Conservation (phyloP, 805 yeast species). For the Metschnikowia shivogae region DNA sequence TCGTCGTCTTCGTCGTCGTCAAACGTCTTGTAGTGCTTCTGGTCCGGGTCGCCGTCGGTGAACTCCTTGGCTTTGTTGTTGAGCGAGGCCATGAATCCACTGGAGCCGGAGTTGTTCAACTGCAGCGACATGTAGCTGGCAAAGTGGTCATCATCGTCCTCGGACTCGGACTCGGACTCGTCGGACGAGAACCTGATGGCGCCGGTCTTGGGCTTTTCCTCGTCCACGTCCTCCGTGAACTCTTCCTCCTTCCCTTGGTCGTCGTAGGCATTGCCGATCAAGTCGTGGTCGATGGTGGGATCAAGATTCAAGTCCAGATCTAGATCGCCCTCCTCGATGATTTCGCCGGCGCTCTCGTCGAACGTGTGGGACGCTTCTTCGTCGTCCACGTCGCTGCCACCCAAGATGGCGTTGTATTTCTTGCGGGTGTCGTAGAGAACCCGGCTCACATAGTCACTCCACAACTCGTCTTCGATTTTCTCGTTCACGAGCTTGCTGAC, state of each 20-base stretch:
- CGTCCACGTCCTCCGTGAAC: conserved; percentile 16
- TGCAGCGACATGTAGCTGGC: conserved; percentile 76
- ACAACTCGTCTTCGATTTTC: conserved; percentile 43
- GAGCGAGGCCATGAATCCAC: conserved; percentile 39
- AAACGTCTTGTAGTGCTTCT: conserved; percentile 9
- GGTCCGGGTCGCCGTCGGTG: conserved; percentile 11
- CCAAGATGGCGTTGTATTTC: conserved; percentile 89
- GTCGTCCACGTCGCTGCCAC: conserved; percentile 57
- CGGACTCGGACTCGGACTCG: conserved; percentile 30
- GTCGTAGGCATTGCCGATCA: conserved; percentile 24
- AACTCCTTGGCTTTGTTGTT: conserved; percentile 34
- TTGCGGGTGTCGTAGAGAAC: conserved; percentile 85
- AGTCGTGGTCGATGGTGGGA: conserved; percentile 27
- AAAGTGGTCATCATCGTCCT: conserved; percentile 51
- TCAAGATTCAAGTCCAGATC: conserved; percentile 30
- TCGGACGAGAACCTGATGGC: conserved; percentile 22
- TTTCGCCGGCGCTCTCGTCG: conserved; percentile 35
- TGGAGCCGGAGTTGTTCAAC: conserved; percentile 49
- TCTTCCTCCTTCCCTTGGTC: conserved; percentile 23
- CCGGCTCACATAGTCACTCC: conserved; percentile 81
- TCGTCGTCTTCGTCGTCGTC: conserved; percentile 53
- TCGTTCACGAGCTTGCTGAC: conserved; percentile 35
- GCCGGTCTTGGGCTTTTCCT: conserved; percentile 11
- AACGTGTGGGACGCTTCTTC: conserved; percentile 20
- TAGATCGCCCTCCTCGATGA: conserved; percentile 31